Evolutionary conservation across 225 moss, liverwort and hornwort species (phyloP), one percentile per base, ranked within the genome.

Genomic region (Asterella californica): DNA sequence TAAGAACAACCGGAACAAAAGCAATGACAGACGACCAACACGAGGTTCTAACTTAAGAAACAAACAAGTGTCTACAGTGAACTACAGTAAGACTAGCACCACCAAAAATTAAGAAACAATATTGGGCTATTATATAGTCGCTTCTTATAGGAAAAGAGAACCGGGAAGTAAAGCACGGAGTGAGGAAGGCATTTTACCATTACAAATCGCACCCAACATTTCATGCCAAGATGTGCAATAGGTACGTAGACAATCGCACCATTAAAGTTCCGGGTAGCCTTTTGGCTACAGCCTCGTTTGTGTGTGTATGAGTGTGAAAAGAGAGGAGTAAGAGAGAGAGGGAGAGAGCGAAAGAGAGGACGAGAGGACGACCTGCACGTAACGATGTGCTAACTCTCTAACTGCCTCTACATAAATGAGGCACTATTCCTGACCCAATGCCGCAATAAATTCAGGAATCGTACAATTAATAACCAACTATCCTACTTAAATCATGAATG

Each of bases 341-440:
- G 18, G 68, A 37, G 46, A n/a, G n/a, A n/a, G n/a, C n/a, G n/a
- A n/a, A n/a, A n/a, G n/a, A n/a, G n/a, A n/a, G n/a, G n/a, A n/a
- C n/a, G 79, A 76, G 64, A 82, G 70, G 77, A 38, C 53, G 73
- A 82, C 72, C 10, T 72, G 72, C 47, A 72, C 72, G 48, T n/a
- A 49, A 72, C n/a, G n/a, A 47, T 72, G 72, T 72, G 64, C 50
- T 50, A 59, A 70, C 83, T 67, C 77, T 82, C 67, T 46, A 55
- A 46, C 53, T 53, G 55, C 79, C 54, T 75, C 68, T 29, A 75
- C 54, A 30, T 70, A 70, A 75, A 65, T 45, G 61, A 60, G 37
- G 70, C 79, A 75, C 59, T 76, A 70, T 79, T 79, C 79, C 79
- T 76, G 60, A 83, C 83, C 69, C 83, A 70, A 63, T 45, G 62